Evolutionary conservation across 106 monocot genomes (phyloP).

Genomic region (Acorus gramineus): DNA sequence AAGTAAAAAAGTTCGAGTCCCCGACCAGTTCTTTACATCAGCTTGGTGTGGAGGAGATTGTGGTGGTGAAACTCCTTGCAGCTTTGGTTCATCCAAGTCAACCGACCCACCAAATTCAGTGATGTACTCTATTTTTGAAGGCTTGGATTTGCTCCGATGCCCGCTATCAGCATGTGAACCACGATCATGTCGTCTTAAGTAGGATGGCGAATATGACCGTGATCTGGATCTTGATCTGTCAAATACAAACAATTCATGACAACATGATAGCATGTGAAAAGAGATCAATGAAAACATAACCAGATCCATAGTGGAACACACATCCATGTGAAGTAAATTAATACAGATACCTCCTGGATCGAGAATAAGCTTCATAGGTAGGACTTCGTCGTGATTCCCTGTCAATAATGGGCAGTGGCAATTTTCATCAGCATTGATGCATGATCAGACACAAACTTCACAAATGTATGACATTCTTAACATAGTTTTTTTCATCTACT

Average conservation of each 20-base stretch:
- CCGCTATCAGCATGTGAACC: conserved; percentile 47
- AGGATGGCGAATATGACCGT: conserved; percentile 59
- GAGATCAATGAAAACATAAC: too few relatives aligned
- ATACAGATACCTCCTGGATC: conserved; percentile 42
- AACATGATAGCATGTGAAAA: too few relatives aligned
- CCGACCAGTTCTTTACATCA: conserved; percentile 81
- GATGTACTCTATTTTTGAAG: conserved; percentile 87
- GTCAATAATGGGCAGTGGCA: neutral
- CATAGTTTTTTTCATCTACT: neutral
- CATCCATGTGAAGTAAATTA: neutral
- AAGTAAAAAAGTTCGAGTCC: conserved; percentile 83
- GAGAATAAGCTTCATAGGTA: conserved; percentile 90
- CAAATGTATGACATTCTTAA: neutral
- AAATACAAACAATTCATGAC: conserved; percentile 2
- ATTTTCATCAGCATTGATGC: neutral
- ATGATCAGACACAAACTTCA: neutral
- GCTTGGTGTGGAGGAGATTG: conserved; percentile 62
- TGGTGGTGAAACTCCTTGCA: conserved; percentile 75
- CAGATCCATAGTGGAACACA: neutral
- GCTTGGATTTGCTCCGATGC: conserved; percentile 62
- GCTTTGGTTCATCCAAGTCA: conserved; percentile 37
- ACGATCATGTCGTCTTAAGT: conserved; percentile 58
- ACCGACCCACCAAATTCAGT: conserved; percentile 83
- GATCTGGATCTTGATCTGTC: conserved; percentile 73
- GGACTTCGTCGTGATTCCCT: conserved; percentile 89